Evolutionary conservation across 78 protist species (phyloP).

Genomic region (slime mould (Dictyostelium discoideum)): dicty_2.7 NC_007089.4:437001-437500

Average conservation of each 20-base stretch:
- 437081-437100: not conserved
- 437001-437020: not conserved
- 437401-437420: not conserved
- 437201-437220: slow-evolving; percentile 50
- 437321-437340: not conserved
- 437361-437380: not conserved
- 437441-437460: not conserved
- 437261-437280: slow-evolving; percentile 35
- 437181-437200: slow-evolving; percentile 41
- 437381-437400: not conserved
- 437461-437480: not conserved
- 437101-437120: not conserved
- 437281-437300: slow-evolving; percentile 30
- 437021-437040: slow-evolving; percentile 1
- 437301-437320: slow-evolving; percentile 34
- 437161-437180: slow-evolving; percentile 60
- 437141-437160: slow-evolving; percentile 9
- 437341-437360: not conserved
- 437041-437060: not conserved
- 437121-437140: slow-evolving; percentile 4
- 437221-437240: slow-evolving; percentile 9
- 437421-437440: not conserved
- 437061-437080: not conserved
- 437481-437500: not conserved
- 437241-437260: slow-evolving; percentile 50